Base-by-base conservation (phyloP, 2,329 filamentous ascomycete genomes). In the Berkeleyomyces rouxiae region DNA sequence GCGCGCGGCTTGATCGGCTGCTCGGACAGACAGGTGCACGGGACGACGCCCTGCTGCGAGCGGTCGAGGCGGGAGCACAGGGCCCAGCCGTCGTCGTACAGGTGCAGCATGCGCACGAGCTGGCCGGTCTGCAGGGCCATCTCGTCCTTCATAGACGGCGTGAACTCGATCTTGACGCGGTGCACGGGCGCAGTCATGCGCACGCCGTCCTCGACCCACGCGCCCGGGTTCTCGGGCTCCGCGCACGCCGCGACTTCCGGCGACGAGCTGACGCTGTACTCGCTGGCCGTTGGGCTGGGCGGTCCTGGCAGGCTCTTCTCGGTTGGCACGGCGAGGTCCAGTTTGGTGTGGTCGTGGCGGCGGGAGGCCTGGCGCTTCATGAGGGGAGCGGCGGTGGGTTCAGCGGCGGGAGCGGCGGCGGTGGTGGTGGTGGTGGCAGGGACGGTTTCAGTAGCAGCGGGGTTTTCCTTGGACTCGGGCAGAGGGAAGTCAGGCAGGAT, bases 31-130 rank as follows among this genome's bases (percentile, higher is more conserved):
- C 93, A 99, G 44, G 91, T 96, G 68, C 93, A 84, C 11, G 93
- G 93, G 63, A 88, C 89, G 61, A 97, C 93, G 77, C 93, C 93
- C 77, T 97, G 91, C 69, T 88, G 81, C 65, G 90, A 91, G 67
- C 90, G 87, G 73, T 97, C 91, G 69, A 97, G 85, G 67, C 86
- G 87, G 68, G 90, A 87, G 74, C 90, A 96, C 62, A 97, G 88
- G 70, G 91, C 89, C 93, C 93, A 99, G 69, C 93, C 93, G 74
- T 99, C 93, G 71, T 99, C 93, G 70, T 97, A 99, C 74, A 96
- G 91, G 70, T 97, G 92, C 61, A 97, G 78, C 67, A 99, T 78
- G 67, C 92, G 83, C 59, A 97, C 89, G 58, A 99, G 79, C 66
- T 95, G 85, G 61, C 93, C 93, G 64, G 86, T 82, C 66, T 78